Percentiles rank a stretch among this genome's conserved stretches.
These are phyloP conservation scores for Urostyla sp. DNA, from an alignment of 73 alveolate species.

Conservation along the genomic window DNA sequence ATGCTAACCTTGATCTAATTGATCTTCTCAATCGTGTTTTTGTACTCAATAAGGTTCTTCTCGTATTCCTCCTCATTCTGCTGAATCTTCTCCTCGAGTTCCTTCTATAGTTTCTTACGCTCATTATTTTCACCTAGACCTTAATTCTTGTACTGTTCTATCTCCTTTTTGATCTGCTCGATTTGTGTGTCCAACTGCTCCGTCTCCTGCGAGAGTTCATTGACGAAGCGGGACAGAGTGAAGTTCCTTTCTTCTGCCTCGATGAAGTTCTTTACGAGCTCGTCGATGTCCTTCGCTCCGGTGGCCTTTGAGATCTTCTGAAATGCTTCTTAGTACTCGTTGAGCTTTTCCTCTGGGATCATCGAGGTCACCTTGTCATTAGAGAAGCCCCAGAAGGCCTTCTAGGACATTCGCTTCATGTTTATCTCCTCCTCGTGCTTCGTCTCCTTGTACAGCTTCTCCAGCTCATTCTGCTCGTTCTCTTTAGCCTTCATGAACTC, in stretches of 20 bases:
- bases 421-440: slow-evolving; percentile 77
- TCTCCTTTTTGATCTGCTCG: slow-evolving; percentile 76
- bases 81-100: slow-evolving; percentile 72
- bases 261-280: slow-evolving; percentile 84
- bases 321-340: slow-evolving; percentile 88
- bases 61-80: slow-evolving; percentile 67
- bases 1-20: slow-evolving; percentile 70
- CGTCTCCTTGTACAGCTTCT: slow-evolving; percentile 70
- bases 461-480: slow-evolving; percentile 64
- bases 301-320: slow-evolving; percentile 78
- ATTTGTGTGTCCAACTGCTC: slow-evolving; percentile 80
- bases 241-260: slow-evolving; percentile 91
- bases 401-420: slow-evolving; percentile 64
- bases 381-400: slow-evolving; percentile 78
- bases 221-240: slow-evolving; percentile 82
- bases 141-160: slow-evolving; percentile 67
- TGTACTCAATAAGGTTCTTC: slow-evolving; percentile 49
- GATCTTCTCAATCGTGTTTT: slow-evolving; percentile 65
- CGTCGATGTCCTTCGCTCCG: slow-evolving; percentile 88
- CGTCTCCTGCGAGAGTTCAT: slow-evolving; percentile 80
- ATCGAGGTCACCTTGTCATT: slow-evolving; percentile 85
- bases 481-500: slow-evolving; percentile 77
- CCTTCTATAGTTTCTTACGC: slow-evolving; percentile 64
- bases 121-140: slow-evolving; percentile 73
- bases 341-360: slow-evolving; percentile 80